These are phyloP conservation scores for Parathielavia hyrcaniae DNA, from an alignment of 495 filamentous ascomycete species.

Conservation along the genomic window DNA sequence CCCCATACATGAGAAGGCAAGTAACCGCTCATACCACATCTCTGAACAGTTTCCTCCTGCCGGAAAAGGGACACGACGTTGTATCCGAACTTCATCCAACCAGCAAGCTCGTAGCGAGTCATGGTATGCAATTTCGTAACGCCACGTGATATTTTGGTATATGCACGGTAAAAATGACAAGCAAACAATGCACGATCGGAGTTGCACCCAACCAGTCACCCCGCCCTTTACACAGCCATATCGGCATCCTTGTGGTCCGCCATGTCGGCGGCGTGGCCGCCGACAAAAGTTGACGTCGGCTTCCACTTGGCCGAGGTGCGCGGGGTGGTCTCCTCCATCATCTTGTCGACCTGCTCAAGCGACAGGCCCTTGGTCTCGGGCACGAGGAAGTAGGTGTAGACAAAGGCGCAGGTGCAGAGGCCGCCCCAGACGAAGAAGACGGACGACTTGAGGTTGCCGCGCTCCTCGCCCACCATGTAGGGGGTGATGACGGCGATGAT, in stretches of 20 bases:
- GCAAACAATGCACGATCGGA: not conserved
- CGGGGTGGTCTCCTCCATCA: conserved; percentile 80
- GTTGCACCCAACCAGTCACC: not conserved
- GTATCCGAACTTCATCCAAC: conserved; percentile 1
- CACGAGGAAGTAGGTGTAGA: conserved; percentile 74
- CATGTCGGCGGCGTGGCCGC: conserved; percentile 17
- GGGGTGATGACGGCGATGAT: conserved; percentile 68
- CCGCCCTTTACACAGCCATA: conserved; percentile 13
- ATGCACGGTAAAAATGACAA: not conserved
- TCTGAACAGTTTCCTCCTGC: not conserved
- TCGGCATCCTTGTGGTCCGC: conserved; percentile 9
- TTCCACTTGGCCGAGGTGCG: conserved; percentile 63
- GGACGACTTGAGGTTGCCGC: conserved; percentile 61
- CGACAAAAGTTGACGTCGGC: conserved; percentile 62
- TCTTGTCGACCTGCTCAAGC: conserved; percentile 83
- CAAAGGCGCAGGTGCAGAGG: conserved; percentile 57
- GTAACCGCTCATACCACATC: not conserved
- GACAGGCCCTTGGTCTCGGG: conserved; percentile 83
- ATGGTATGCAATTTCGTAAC: not conserved
- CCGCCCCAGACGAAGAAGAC: conserved; percentile 77
- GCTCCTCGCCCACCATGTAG: conserved; percentile 62
- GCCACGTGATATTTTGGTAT: not conserved
- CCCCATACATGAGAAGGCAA: not conserved
- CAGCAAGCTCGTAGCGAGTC: not conserved
- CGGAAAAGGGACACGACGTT: not conserved